Evolutionary conservation across 345 rosid genomes (phyloP).

Genomic region (Turritis glabra): DNA sequence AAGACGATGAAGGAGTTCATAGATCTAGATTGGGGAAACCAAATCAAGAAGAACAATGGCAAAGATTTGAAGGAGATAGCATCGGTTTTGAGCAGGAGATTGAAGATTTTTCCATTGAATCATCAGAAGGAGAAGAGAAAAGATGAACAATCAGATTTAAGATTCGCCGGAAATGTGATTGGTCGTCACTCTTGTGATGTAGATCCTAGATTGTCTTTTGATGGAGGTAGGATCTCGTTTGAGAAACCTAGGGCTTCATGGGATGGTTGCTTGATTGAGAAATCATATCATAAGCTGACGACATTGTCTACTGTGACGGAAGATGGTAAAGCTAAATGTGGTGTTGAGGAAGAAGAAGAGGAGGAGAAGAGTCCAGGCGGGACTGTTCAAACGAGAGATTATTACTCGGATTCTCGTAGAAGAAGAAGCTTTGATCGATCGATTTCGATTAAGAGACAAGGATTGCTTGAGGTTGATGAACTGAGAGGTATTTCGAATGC

Average conservation of each 20-base stretch:
- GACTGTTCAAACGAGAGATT: conserved; percentile 73
- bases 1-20: conserved; percentile 82
- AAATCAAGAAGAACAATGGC: conserved; percentile 47
- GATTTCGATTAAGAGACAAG: conserved; percentile 49
- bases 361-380: conserved; percentile 67
- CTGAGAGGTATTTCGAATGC: conserved; percentile 59
- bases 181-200: conserved; percentile 68
- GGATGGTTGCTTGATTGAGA: conserved; percentile 73
- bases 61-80: conserved; percentile 54
- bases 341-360: conserved; percentile 43
- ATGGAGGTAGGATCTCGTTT: conserved; percentile 55
- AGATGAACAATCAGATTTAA: conserved; percentile 27
- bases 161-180: conserved; percentile 37
- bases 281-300: conserved; percentile 47
- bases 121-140: conserved; percentile 47
- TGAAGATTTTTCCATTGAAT: conserved; percentile 58
- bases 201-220: conserved; percentile 66
- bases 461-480: conserved; percentile 67
- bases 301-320: conserved; percentile 55
- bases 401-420: conserved; percentile 63
- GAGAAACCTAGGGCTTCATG: conserved; percentile 84
- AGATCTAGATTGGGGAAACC: conserved; percentile 61
- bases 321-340: conserved; percentile 44
- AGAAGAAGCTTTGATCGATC: conserved; percentile 78
- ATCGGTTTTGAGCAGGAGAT: conserved; percentile 59